phyloP scores from a whole-genome alignment of 129 eudicot species.

The Tagetes erecta region DNA sequence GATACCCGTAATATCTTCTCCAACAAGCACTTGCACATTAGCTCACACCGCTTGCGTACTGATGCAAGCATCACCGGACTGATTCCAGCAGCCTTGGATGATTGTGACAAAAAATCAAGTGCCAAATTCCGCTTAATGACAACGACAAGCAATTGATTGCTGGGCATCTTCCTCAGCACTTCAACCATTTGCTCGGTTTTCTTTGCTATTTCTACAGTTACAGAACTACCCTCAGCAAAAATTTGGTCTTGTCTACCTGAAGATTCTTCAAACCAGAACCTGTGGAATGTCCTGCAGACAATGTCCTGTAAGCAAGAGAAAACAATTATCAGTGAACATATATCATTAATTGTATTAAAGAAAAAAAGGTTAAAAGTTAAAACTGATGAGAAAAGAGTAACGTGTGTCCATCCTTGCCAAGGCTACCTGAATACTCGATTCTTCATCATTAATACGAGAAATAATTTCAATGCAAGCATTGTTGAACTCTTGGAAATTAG shows the following conservation, averaged over 20 bases:
- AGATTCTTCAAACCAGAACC: conserved; percentile 99
- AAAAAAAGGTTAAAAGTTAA: background rate
- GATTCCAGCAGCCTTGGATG: conserved; percentile 90
- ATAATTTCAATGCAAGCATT: conserved; percentile 92
- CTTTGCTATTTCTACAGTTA: conserved; percentile 79
- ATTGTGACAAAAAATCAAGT: conserved; percentile 92
- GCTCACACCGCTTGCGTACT: conserved; percentile 94
- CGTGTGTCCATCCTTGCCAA: conserved; percentile 14
- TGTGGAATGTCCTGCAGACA: conserved; percentile 94
- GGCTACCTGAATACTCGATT: conserved; percentile 95
- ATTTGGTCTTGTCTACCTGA: conserved; percentile 53
- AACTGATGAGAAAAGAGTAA: conserved; percentile 9
- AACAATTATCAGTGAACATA: conserved; percentile 20
- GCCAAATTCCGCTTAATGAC: conserved; percentile 87
- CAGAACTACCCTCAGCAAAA: conserved; percentile 84
- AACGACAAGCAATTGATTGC: conserved; percentile 71
- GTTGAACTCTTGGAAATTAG: conserved; percentile 62
- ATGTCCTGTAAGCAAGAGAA: conserved; percentile 59
- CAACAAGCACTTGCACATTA: conserved; percentile 93
- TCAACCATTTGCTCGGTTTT: conserved; percentile 94
- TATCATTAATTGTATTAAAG: background rate
- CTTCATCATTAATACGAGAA: conserved; percentile 94
- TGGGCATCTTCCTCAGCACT: conserved; percentile 73
- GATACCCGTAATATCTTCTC: conserved; percentile 89
- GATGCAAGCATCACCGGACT: conserved; percentile 74